Evolutionary conservation across 2,329 filamentous ascomycete genomes (phyloP).

Genomic region (Cadophora sp.): DNA sequence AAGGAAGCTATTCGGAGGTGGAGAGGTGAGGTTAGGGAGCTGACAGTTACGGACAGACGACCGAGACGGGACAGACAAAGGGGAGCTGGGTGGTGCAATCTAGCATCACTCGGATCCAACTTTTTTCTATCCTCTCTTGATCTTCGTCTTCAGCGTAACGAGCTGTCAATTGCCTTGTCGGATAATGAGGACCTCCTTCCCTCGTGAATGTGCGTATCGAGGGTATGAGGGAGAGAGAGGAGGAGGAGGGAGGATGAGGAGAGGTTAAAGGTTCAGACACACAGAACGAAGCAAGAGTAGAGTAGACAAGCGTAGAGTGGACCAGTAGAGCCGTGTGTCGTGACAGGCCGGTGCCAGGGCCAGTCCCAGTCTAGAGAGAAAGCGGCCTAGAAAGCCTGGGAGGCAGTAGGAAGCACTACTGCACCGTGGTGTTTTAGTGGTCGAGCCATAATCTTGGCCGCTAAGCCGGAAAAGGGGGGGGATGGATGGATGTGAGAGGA

Average conservation of each 20-base stretch:
- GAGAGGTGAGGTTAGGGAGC: slow-evolving; percentile 17
- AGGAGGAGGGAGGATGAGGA: slow-evolving; percentile 27
- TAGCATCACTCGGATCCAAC: slow-evolving; percentile 26
- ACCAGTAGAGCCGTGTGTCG: not conserved
- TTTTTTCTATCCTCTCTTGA: slow-evolving; percentile 7
- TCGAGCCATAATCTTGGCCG: slow-evolving; percentile 1
- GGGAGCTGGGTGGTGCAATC: slow-evolving; percentile 28
- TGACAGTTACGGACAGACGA: slow-evolving; percentile 41
- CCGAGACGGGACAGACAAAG: slow-evolving; percentile 27
- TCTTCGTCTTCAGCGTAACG: slow-evolving; percentile 32
- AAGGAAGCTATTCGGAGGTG: slow-evolving; percentile 19
- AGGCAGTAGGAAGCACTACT: not conserved
- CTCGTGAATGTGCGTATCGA: slow-evolving; percentile 28
- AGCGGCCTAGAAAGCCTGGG: not conserved
- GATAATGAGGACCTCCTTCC: slow-evolving; percentile 29
- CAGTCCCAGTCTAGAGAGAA: not conserved
- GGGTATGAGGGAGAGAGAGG: slow-evolving; percentile 28
- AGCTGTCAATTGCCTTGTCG: slow-evolving; percentile 34
- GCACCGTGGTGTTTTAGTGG: not conserved
- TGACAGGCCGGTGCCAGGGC: not conserved
- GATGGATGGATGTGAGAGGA: not conserved
- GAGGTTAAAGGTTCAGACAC: slow-evolving; percentile 25
- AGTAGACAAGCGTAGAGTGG: not conserved
- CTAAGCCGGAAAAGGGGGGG: not conserved
- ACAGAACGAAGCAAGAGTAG: slow-evolving; percentile 18